Conservation (phyloP, 441 rosid species). For the Daphne laureola region DNA sequence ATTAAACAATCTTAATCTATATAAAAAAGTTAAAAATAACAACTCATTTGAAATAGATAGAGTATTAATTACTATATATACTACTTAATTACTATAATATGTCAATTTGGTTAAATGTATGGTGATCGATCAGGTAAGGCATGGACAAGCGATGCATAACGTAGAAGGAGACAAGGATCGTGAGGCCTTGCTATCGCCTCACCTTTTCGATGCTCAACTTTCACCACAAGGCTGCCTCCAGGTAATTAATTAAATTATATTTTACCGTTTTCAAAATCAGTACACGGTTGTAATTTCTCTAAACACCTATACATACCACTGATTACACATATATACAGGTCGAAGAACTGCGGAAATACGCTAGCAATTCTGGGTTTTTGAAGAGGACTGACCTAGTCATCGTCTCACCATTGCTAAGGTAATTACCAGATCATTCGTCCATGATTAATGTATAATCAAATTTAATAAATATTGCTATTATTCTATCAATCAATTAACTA, state of each 20-base stretch:
- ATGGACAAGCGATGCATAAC: constrained; percentile 19
- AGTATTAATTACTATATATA: no score
- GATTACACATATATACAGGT: neutral
- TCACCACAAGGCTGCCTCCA: constrained; percentile 13
- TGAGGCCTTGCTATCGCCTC: constrained; percentile 9
- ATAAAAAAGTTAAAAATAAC: no score
- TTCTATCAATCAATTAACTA: neutral
- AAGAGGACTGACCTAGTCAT: constrained; percentile 10
- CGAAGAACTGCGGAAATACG: constrained; percentile 8
- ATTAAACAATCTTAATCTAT: no score
- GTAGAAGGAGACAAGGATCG: constrained; percentile 18
- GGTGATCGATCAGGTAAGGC: constrained; percentile 11
- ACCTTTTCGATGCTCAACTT: constrained; percentile 17
- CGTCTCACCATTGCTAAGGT: constrained; percentile 15
- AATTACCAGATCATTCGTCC: no score
- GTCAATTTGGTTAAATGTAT: neutral
- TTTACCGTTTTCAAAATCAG: no score
- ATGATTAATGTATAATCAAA: no score
- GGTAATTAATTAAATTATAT: no score
- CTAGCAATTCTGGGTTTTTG: constrained; percentile 6
- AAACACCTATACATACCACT: no score
- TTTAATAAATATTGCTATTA: no score
- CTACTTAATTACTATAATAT: no score
- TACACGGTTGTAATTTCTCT: no score
- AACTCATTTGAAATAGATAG: no score